Evolutionary conservation across 2,329 filamentous ascomycete genomes (phyloP), one percentile per base, ranked within the genome.

Genomic region (Daldinia sp.): DNA sequence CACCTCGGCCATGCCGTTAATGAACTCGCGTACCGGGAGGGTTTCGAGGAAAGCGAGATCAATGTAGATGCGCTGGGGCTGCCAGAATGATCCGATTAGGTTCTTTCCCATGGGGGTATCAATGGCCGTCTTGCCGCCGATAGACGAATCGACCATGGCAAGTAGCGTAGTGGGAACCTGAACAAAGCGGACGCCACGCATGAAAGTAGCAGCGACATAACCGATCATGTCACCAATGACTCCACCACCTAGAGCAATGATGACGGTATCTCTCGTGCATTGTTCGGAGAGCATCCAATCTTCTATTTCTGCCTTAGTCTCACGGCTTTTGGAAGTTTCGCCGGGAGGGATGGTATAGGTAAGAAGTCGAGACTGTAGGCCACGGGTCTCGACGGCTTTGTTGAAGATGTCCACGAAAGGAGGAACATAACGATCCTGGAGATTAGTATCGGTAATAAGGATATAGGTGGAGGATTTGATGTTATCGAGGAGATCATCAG

Each of bases 1-100:
- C 33, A 99, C 95, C 83, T 99, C 96, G 28, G 95, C 96, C 95
- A 99, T 98, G 68, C 96, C 96, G 79, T 99, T 99, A 81, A 98
- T 94, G 77, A 99, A 95, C 81, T 99, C 95, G 73, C 96, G 88
- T 72, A 91, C 90, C 0, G 95, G 94, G 20, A 99, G 85, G 0
- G 94, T 97, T 78, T 97, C 93, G 62, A 99, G 85, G 78, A 99
- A 98, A 63, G 90, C 87, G 68, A 98, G 85, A 80, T 99, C 96
- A 74, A 99, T 94, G 81, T 97, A 99, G 72, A 98, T 94, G 70
- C 93, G 90, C 76, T 92, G 87, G 4, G 96, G 96, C 79, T 99
- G 96, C 94, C 95, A 98, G 81, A 99, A 98, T 37, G 95, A 90
- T 3, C 96, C 96, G 63, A 99, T 90, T 69, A 99, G 83, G 79